Evolutionary conservation across 177 flowering plant species (phyloP), one percentile per base, ranked within the genome.

Genomic region (Telopea speciosissima): DNA sequence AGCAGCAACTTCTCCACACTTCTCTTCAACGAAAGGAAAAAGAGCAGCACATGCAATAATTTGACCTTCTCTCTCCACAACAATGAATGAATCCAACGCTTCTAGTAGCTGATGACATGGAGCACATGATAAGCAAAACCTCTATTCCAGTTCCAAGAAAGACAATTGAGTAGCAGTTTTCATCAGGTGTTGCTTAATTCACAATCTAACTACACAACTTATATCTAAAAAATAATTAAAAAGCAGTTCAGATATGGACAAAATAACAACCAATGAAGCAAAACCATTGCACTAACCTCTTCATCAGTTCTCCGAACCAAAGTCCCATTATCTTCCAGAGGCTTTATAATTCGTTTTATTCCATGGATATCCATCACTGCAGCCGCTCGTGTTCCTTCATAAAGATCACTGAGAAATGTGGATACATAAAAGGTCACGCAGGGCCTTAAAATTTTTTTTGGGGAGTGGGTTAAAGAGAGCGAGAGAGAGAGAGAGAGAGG

Each of bases 31-130:
- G 84, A 83, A 93, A 56, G 94, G 93, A 71, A 91, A 91, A 68
- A 95, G 92, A 65, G 98, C 98, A 73, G 94, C 94, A 81, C 97
- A 89, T 25, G 99, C 99, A 73, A 90, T 90, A 25, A 95, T 83
- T 25, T 94, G 96, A 66, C 98, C 98, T 76, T 95, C 99, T 77
- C 99, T 88, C 75, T 95, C 99, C 78, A 93, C 90, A 59, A 95
- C 96, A 67, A 83, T 78, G 80, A 87, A 91, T 2, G 88, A 88
- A 74, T 90, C 86, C 81, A 95, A 67, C 44, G 88, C 80, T 68
- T 80, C 69, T 42, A 83, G 90, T 63, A 95, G 82, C 98, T 95
- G 74, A 68, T 22, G 74, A 26, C 59, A 77, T 19, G 66, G 66
- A 65, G 58, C 0, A 59, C n/a, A 17, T 1, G 28, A 65, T 5